These are phyloP conservation scores for Penicillium antarcticum DNA, from an alignment of 495 filamentous ascomycete species.

Conservation along the genomic window DNA sequence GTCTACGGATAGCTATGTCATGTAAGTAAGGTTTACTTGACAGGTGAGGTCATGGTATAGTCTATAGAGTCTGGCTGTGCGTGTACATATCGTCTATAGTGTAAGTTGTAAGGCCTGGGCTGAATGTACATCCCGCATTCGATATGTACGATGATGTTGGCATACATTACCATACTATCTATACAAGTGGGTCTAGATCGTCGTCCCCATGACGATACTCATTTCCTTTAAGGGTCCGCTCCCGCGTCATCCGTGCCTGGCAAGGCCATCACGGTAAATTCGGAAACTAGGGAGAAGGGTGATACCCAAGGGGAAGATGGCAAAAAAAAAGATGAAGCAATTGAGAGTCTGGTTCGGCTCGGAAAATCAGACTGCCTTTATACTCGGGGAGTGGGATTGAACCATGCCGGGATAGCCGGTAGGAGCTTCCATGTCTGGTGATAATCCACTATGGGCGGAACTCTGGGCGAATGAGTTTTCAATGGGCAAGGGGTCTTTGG, in stretches of 20 bases:
- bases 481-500: no score
- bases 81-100: no score
- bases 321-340: conserved; percentile 6
- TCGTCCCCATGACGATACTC: conserved; percentile 28
- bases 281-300: neutral
- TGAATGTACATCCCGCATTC: neutral
- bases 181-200: conserved; percentile 25
- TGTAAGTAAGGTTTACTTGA: no score
- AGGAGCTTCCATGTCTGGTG: conserved; percentile 24
- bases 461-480: conserved; percentile 15
- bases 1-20: no score
- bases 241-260: conserved; percentile 25
- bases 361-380: neutral
- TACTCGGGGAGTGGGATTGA: conserved; percentile 9
- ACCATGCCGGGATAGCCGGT: conserved; percentile 25
- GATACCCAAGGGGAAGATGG: neutral
- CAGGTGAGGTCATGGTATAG: no score
- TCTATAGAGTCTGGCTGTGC: no score
- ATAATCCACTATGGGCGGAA: conserved; percentile 22
- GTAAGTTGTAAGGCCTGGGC: no score
- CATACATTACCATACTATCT: neutral
- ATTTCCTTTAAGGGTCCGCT: conserved; percentile 19
- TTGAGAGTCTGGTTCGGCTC: conserved; percentile 4
- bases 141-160: conserved; percentile 16
- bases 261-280: neutral